Conservation (phyloP, 352 stramenopile species). For the Pythium coloratum region DNA sequence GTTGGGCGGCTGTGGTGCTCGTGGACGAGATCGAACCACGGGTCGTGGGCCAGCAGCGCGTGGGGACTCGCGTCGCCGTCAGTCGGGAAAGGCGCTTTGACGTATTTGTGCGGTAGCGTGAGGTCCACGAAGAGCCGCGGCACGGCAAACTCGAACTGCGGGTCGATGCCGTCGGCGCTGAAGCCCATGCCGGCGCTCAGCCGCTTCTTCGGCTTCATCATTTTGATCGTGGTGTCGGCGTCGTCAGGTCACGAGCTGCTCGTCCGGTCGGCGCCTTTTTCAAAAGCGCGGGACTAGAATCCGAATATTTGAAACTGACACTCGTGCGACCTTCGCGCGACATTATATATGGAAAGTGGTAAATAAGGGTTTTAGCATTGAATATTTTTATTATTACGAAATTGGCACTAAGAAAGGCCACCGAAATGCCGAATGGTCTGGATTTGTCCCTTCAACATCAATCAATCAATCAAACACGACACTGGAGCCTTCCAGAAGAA, state of each 20-base stretch:
- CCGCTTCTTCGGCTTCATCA: slow-evolving; percentile 32
- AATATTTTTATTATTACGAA: no score
- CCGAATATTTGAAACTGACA: slow-evolving; percentile 11
- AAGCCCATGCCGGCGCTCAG: slow-evolving; percentile 28
- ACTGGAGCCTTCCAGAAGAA: no score
- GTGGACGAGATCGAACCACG: slow-evolving; percentile 70
- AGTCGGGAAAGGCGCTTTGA: slow-evolving; percentile 2
- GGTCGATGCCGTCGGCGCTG: slow-evolving; percentile 39
- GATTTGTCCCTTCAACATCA: background rate
- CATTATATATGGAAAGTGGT: no score
- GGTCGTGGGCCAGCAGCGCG: slow-evolving; percentile 33
- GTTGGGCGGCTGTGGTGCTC: slow-evolving; percentile 55
- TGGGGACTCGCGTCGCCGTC: background rate
- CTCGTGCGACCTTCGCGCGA: slow-evolving; percentile 15
- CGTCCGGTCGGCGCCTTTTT: background rate
- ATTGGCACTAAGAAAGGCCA: background rate
- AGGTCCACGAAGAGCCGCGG: slow-evolving; percentile 60
- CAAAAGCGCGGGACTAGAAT: slow-evolving; percentile 1
- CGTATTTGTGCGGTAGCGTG: slow-evolving; percentile 27
- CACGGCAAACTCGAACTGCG: slow-evolving; percentile 78
- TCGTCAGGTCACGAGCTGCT: no score
- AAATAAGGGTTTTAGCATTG: no score
- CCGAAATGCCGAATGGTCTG: no score
- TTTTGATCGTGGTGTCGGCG: slow-evolving; percentile 3
- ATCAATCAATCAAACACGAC: no score